Base-by-base conservation (phyloP, 2,329 filamentous ascomycete genomes). In the Trichoderma polysporum region DNA sequence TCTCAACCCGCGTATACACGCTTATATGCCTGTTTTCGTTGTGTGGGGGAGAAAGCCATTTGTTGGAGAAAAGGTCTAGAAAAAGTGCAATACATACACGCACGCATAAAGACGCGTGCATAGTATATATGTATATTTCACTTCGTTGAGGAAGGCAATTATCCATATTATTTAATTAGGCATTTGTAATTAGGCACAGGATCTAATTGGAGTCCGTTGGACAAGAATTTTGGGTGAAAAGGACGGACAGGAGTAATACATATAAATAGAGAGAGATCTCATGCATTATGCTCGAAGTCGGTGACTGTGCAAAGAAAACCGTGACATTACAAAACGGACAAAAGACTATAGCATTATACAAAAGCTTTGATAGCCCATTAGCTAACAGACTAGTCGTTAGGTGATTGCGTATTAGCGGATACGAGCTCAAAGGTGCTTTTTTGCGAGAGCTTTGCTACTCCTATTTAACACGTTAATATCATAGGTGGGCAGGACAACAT, bases 21-120 rank as follows among this genome's bases (percentile, higher is more conserved):
- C 82, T 0, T 86, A 85, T 67, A 76, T 82, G 69, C 79, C 79
- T 35, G 74, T 85, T n/a, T 79, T 81, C 68, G 81, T 86, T 6
- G 81, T 86, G 0, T 82, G 79, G 71, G 84, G 83, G 17, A 78
- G 84, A 27, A 86, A 85, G 69, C 84, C 84, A 1, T 76, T 75
- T 61, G 75, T 74, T 0, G 72, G 75, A 15, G 80, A 82, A 27
- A 29, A 8, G 25, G 47, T 27, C 27, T 7, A 29, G 47, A 17
- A 15, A 29, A 27, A 29, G 25, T 29, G 22, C 25, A 29, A 50
- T 22, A 50, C 15, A 17, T 13, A 9, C 6, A 27, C 13, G 4
- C 13, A 17, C 12, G 7, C 5, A 17, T n/a, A 41, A 19, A 41
- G 2, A 45, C 13, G 9, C 19, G 9, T 9, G 19, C n/a, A 4